Base-by-base conservation (phyloP, 2,329 filamentous ascomycete genomes). In the Fusarium citri region DNA sequence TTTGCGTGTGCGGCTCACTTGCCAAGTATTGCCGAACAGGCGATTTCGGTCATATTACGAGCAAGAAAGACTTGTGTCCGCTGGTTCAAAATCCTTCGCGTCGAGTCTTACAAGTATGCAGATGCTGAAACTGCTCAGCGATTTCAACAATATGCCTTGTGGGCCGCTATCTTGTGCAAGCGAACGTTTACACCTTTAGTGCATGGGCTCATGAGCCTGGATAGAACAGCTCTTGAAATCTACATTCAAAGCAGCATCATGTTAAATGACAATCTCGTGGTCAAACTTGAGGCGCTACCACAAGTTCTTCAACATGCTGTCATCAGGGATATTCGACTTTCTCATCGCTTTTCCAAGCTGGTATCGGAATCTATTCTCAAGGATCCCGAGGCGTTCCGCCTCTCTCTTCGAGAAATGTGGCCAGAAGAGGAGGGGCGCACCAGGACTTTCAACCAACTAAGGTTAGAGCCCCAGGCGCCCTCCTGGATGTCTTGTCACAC, bases 81-180 rank as follows among this genome's bases (percentile, higher is more conserved):
- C 0, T 92, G 89, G 89, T 80, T 86, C 7, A 68, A 69, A 3
- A 68, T 75, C 4, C 79, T 91, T 1, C 81, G 84, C 3, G 66
- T 71, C 0, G 85, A 88, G 51, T 80, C 85, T 0, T 78, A 79
- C 22, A 77, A 74, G 3, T 77, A 82, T 0, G 77, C 59, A 0
- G 81, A 86, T 40, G 71, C 78, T 0, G 77, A 81, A 3, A 77
- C 77, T 0, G 77, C 83, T 0, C 78, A 80, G 41, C 79, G 67
- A 15, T 74, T 72, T 12, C 72, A 74, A 41, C 69, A 72, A 4
- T 89, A 88, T 63, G 81, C 82, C 0, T 80, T 91, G 1, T 85
- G 84, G 78, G 85, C 88, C 1, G 84, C 88, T 0, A 69, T 91
- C 2, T 77, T 91, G 2, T 91, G 88, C 59, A 82, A 81, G 28